These are phyloP conservation scores for Boletus insuetus DNA, from an alignment of 768 basidiomycete species.

Conservation along the genomic window DNA sequence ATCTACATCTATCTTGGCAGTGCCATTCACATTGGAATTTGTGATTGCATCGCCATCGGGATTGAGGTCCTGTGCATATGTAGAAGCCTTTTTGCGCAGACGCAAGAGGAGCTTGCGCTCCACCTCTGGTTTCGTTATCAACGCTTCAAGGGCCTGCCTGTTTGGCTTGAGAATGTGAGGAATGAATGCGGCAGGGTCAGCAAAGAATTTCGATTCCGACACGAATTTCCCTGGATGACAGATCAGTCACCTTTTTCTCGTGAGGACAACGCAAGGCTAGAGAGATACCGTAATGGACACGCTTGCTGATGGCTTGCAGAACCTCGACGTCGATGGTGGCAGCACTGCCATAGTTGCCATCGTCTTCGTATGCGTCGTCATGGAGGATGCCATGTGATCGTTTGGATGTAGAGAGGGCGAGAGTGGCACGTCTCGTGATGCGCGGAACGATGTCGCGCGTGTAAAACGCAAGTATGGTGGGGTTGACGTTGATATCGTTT, in stretches of 20 bases:
- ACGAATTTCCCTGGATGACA: slow-evolving; percentile 87
- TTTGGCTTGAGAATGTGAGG: slow-evolving; percentile 87
- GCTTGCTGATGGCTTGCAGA: slow-evolving; percentile 96
- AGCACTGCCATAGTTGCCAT: slow-evolving; percentile 96
- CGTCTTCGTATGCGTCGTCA: slow-evolving; percentile 78
- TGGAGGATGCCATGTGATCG: slow-evolving; percentile 65
- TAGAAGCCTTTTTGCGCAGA: slow-evolving; percentile 78
- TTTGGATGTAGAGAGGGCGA: slow-evolving; percentile 61
- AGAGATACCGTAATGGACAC: slow-evolving; percentile 92
- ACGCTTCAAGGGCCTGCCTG: slow-evolving; percentile 67
- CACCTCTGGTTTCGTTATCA: slow-evolving; percentile 98
- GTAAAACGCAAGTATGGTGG: slow-evolving; percentile 88
- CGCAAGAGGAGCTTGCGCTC: slow-evolving; percentile 81
- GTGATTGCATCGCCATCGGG: slow-evolving; percentile 55
- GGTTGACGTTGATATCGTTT: slow-evolving; percentile 82
- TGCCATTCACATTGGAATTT: slow-evolving; percentile 30
- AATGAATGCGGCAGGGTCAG: slow-evolving; percentile 82
- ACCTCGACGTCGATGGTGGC: slow-evolving; percentile 94
- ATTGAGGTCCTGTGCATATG: slow-evolving; percentile 81
- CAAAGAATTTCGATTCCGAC: slow-evolving; percentile 94
- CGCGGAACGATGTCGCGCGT: slow-evolving; percentile 82
- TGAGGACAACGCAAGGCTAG: background rate
- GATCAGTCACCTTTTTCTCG: slow-evolving; percentile 1
- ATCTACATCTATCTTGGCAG: slow-evolving; percentile 84
- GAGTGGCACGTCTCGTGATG: slow-evolving; percentile 74